Conservation (phyloP, 768 basidiomycete genomes). For the Austroboletus eburneus region DNA sequence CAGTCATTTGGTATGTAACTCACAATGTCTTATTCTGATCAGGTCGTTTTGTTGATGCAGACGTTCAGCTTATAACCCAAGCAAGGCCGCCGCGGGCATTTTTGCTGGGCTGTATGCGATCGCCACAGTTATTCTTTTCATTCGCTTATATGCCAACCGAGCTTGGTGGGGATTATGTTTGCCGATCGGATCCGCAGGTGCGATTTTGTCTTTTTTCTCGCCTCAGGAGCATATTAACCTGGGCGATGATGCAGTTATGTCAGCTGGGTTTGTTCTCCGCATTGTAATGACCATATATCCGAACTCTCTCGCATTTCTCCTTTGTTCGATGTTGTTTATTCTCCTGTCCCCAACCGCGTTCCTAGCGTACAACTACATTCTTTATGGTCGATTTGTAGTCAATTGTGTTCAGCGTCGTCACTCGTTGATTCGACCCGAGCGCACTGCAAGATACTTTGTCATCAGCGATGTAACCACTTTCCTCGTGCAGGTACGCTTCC, state of each 20-base stretch:
- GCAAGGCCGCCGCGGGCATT: slow-evolving; percentile 17
- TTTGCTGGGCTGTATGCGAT: slow-evolving; percentile 22
- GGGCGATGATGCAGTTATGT: slow-evolving; percentile 12
- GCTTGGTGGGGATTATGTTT: slow-evolving; percentile 32
- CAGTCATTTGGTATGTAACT: background rate
- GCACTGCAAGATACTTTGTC: slow-evolving; percentile 22
- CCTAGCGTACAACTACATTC: slow-evolving; percentile 33
- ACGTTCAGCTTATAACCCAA: slow-evolving; percentile 28
- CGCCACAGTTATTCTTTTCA: slow-evolving; percentile 9
- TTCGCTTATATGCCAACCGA: slow-evolving; percentile 17
- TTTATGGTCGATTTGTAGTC: slow-evolving; percentile 27
- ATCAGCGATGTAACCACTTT: slow-evolving; percentile 26
- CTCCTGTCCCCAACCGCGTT: slow-evolving; percentile 26
- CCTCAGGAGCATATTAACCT: slow-evolving; percentile 2
- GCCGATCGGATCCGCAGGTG: slow-evolving; percentile 28
- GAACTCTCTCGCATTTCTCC: slow-evolving; percentile 15
- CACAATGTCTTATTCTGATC: too few species aligned
- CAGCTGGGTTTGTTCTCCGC: slow-evolving; percentile 20
- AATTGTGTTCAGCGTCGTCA: slow-evolving; percentile 16
- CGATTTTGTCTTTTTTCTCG: background rate
- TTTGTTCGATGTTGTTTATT: slow-evolving; percentile 20
- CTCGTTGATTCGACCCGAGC: slow-evolving; percentile 24
- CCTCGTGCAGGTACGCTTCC: slow-evolving; percentile 23
- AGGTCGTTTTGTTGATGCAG: too few species aligned
- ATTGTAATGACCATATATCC: slow-evolving; percentile 16